phyloP scores from a whole-genome alignment of 306 rosid species.

The Fagus sylvatica region DNA sequence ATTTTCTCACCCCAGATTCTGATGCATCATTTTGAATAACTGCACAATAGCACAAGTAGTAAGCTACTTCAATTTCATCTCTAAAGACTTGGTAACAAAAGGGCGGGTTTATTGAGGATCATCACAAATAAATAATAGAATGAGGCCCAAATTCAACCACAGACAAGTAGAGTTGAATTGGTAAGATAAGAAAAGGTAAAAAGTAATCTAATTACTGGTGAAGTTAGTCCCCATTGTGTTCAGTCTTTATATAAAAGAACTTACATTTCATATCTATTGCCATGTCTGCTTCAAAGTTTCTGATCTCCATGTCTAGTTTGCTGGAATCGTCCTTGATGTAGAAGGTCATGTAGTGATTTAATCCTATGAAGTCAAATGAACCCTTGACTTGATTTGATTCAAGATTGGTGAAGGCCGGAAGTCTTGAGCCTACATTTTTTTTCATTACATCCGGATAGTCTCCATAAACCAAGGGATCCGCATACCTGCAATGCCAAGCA shows the following conservation, averaged over 20 bases:
- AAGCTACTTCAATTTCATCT: not conserved
- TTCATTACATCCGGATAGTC: constrained; percentile 67
- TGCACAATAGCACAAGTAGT: constrained; percentile 13
- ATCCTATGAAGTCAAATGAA: constrained; percentile 61
- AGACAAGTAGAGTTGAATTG: not conserved
- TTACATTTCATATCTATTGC: constrained; percentile 22
- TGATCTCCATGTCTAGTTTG: constrained; percentile 15
- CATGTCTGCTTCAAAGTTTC: constrained; percentile 42
- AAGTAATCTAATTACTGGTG: not conserved
- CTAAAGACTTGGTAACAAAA: not conserved
- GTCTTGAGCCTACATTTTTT: constrained; percentile 49
- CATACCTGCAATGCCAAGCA: constrained; percentile 43
- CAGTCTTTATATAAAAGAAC: not conserved
- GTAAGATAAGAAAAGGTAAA: not conserved
- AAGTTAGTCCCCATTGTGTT: not conserved
- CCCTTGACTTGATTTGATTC: constrained; percentile 57
- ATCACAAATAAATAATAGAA: not conserved
- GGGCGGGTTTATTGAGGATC: not conserved
- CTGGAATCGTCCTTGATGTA: constrained; percentile 40
- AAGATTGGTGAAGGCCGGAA: constrained; percentile 47
- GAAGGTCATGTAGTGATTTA: constrained; percentile 31
- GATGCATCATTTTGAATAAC: not conserved
- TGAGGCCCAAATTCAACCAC: not conserved
- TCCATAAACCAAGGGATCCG: constrained; percentile 64
- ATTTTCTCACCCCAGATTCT: constrained; percentile 27